These are phyloP conservation scores for Tolypocladium cylindrosporum DNA, from an alignment of 2,329 filamentous ascomycete species.

Conservation along the genomic window DNA sequence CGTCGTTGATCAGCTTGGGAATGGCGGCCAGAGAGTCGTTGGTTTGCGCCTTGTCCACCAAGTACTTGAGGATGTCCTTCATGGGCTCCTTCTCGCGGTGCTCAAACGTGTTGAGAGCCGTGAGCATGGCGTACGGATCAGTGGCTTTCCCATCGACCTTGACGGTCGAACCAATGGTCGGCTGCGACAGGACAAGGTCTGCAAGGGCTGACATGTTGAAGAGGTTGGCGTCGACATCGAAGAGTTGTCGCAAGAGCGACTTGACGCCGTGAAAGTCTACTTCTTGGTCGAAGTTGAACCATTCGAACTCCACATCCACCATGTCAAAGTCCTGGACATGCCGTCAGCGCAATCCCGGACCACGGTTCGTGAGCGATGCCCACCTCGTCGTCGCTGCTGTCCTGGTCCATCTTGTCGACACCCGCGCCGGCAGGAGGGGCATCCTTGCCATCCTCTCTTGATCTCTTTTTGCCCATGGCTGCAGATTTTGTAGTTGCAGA, in stretches of 20 bases:
- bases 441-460: conserved; percentile 36
- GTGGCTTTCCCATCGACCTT: conserved; percentile 94
- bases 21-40: conserved; percentile 48
- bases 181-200: conserved; percentile 79
- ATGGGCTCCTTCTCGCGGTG: conserved; percentile 69
- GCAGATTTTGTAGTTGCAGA: neutral
- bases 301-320: conserved; percentile 95
- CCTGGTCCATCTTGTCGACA: conserved; percentile 39
- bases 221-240: conserved; percentile 77
- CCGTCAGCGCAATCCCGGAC: conserved; percentile 4
- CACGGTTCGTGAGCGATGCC: conserved; percentile 2
- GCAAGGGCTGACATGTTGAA: conserved; percentile 82
- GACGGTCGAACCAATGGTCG: conserved; percentile 82
- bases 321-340: conserved; percentile 68
- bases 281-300: conserved; percentile 87
- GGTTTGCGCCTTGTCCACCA: conserved; percentile 45
- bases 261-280: conserved; percentile 95
- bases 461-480: conserved; percentile 39
- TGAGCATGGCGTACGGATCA: conserved; percentile 88
- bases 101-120: conserved; percentile 71
- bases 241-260: conserved; percentile 77
- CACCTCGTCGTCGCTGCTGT: conserved; percentile 45
- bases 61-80: conserved; percentile 60
- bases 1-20: conserved; percentile 40
- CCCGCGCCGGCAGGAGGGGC: conserved; percentile 28